phyloP scores from a whole-genome alignment of 768 basidiomycete species.

The Russula dissimulans region DNA sequence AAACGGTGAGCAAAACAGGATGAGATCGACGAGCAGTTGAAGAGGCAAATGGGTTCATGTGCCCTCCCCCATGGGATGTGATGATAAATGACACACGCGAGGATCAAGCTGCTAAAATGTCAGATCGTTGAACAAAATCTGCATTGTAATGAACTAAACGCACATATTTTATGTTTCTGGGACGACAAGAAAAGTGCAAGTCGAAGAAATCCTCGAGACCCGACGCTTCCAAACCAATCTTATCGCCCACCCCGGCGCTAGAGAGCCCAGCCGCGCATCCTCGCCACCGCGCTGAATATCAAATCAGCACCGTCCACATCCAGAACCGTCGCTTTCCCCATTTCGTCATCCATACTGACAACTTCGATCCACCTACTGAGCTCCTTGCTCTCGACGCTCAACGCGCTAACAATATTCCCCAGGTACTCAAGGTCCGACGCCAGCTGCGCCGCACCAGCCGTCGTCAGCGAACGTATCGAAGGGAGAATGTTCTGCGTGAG shows the following conservation, averaged over 20 bases:
- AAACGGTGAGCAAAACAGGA: no score
- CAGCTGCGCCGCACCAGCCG: conserved; percentile 72
- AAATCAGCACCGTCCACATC: conserved; percentile 5
- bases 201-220: neutral
- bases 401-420: conserved; percentile 78
- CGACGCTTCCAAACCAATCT: neutral
- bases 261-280: conserved; percentile 10
- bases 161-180: neutral
- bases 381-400: conserved; percentile 80
- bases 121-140: no score
- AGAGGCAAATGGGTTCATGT: no score
- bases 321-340: conserved; percentile 1
- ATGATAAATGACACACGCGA: no score
- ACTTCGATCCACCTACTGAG: conserved; percentile 74
- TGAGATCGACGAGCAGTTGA: no score
- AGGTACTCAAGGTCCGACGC: conserved; percentile 83
- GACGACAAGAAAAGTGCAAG: neutral
- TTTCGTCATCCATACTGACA: conserved; percentile 47
- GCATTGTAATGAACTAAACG: neutral
- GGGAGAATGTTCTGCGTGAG: conserved; percentile 67
- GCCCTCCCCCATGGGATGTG: no score
- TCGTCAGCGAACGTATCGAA: conserved; percentile 50
- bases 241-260: neutral
- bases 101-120: no score
- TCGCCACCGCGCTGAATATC: conserved; percentile 6